A percentile compares a stretch with the other conserved stretches of the same genome.
Conservation (phyloP, 208 protist genomes). For the Leptomonas pyrrhocoris region DNA sequence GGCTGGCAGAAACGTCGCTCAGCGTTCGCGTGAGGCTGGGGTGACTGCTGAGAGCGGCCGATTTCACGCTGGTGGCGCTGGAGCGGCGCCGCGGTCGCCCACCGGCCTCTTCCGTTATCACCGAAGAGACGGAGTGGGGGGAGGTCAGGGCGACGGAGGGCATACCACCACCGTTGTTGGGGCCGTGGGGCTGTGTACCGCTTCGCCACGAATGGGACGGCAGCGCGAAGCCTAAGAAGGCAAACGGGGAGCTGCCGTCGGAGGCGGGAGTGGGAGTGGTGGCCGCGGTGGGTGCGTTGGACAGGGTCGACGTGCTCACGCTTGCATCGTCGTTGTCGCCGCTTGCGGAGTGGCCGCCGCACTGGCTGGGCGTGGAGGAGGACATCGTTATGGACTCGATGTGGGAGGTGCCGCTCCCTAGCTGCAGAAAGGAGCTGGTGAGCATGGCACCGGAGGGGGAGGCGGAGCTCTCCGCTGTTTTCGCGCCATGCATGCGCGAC, state of each 20-base stretch:
- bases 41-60: conserved; percentile 8
- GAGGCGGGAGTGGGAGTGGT: background rate
- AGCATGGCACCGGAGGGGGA: background rate
- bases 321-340: conserved; percentile 1
- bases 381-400: conserved; percentile 8
- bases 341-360: background rate
- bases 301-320: conserved; percentile 5
- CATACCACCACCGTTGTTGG: background rate
- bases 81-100: conserved; percentile 10
- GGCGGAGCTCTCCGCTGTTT: background rate
- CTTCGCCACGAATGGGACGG: conserved; percentile 22
- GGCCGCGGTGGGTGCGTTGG: background rate
- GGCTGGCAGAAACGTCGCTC: conserved; percentile 38
- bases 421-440: background rate
- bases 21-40: conserved; percentile 22
- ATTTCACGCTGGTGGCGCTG: conserved; percentile 21
- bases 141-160: background rate
- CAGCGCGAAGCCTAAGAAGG: conserved; percentile 22
- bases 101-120: conserved; percentile 6
- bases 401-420: background rate
- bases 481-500: background rate
- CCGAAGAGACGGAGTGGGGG: background rate
- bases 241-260: background rate
- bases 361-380: background rate
- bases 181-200: conserved; percentile 15